Base-by-base conservation (phyloP, 2,329 filamentous ascomycete genomes). In the Ceratocystis ficicola region DNA sequence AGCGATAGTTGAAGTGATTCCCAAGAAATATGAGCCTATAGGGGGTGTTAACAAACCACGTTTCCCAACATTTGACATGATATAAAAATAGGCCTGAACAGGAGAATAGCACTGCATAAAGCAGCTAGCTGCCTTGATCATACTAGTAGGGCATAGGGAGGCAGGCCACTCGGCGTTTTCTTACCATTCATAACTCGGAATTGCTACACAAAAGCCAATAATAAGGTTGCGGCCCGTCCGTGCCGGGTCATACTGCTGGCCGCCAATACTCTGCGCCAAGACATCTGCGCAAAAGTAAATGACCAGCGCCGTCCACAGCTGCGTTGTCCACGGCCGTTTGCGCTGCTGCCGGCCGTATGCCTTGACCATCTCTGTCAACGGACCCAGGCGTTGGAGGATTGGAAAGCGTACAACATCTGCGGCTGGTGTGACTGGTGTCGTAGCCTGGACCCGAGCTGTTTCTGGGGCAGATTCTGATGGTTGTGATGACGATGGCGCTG, bases 221-320 rank as follows among this genome's bases (percentile, higher is more conserved):
- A 85, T 73, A 71, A 96, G 75, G 66, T 89, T 86, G 64, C 91
- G 80, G 65, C 82, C 73, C 0, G 90, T 93, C 57, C 90, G 81
- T 66, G 77, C 76, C 2, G 85, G 81, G 72, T 90, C 86, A 72
- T 94, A 92, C 2, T 79, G 78, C 69, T 80, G 78, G 25, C 78
- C 79, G 67, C 77, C 76, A 69, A 95, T 84, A 66, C 80, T 79
- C 76, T 95, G 91, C 59, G 90, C 90, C 57, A 84, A 86, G 65
- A 94, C 70, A 74, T 95, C 91, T 7, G 88, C 89, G 62, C 84
- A 81, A 48, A 92, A 80, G 73, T 91, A 96, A 67, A 95, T 90
- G 48, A 89, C 79, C 59, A 96, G 75, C 52, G 88, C 85, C 70
- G 84, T 90, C 69, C 81, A 79, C 68, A 95, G 74, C 77, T 96